Conservation (phyloP, 441 rosid genomes). For the Melastoma candidum region DNA sequence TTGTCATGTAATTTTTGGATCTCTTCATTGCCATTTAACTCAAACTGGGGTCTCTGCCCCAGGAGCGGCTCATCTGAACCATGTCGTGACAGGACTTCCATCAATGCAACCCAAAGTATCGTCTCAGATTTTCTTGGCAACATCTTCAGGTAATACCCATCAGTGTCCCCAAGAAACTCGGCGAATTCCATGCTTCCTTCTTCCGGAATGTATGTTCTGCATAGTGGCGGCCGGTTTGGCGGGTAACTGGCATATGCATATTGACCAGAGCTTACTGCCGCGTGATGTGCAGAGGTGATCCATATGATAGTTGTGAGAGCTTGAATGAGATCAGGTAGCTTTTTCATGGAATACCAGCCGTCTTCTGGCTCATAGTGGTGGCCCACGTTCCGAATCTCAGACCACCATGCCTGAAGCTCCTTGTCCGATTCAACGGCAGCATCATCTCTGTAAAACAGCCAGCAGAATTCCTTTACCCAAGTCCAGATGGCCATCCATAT, state of each 20-base stretch:
- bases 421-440: conserved; percentile 32
- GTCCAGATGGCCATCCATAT: conserved; percentile 47
- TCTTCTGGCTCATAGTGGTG: conserved; percentile 57
- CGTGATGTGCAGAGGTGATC: conserved; percentile 58
- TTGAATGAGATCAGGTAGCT: conserved; percentile 24
- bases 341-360: conserved; percentile 39
- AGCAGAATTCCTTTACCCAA: conserved; percentile 51
- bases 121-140: conserved; percentile 42
- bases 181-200: conserved; percentile 52
- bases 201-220: conserved; percentile 39
- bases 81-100: conserved; percentile 44
- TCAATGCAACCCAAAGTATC: conserved; percentile 36
- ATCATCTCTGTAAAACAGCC: conserved; percentile 40
- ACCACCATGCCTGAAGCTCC: conserved; percentile 87
- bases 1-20: conserved; percentile 27
- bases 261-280: conserved; percentile 53
- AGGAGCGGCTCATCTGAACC: conserved; percentile 45
- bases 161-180: conserved; percentile 45
- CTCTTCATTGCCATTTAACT: conserved; percentile 42
- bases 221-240: conserved; percentile 41
- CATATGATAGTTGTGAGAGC: conserved; percentile 53
- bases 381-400: conserved; percentile 47
- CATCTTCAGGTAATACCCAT: conserved; percentile 42
- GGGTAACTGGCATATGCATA: conserved; percentile 54
- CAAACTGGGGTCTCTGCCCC: conserved; percentile 32